Evolutionary conservation across 2,329 filamentous ascomycete genomes (phyloP).

Genomic region (Neocucurbitaria cava): DNA sequence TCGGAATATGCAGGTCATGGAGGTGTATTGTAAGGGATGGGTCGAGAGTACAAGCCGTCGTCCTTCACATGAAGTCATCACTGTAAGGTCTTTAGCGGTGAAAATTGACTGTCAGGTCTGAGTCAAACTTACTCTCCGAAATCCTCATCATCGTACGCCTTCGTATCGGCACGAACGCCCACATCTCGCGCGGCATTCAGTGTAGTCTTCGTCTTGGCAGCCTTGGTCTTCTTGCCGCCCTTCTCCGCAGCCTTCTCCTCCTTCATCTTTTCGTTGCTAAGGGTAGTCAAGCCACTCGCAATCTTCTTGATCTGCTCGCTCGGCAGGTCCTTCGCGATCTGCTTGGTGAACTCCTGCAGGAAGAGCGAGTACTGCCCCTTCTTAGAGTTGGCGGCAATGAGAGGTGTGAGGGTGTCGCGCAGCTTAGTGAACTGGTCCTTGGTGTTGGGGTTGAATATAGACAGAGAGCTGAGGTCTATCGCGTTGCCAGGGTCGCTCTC

Average conservation of each 20-base stretch:
- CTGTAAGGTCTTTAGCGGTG: slow-evolving; percentile 33
- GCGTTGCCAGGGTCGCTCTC: slow-evolving; percentile 76
- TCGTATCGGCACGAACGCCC: slow-evolving; percentile 69
- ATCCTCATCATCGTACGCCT: slow-evolving; percentile 80
- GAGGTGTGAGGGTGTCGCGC: slow-evolving; percentile 77
- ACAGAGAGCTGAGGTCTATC: slow-evolving; percentile 79
- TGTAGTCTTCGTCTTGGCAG: slow-evolving; percentile 90
- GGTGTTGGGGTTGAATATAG: slow-evolving; percentile 87
- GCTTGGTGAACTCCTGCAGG: slow-evolving; percentile 88
- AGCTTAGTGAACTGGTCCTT: slow-evolving; percentile 86
- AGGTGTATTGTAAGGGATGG: background rate
- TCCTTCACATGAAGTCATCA: slow-evolving; percentile 50
- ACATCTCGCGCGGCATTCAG: slow-evolving; percentile 71
- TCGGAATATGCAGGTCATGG: background rate
- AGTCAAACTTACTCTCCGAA: slow-evolving; percentile 79
- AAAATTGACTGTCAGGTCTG: too few relatives aligned
- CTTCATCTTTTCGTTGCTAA: slow-evolving; percentile 98
- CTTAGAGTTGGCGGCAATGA: slow-evolving; percentile 77
- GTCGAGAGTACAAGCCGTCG: background rate
- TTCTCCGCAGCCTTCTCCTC: slow-evolving; percentile 96
- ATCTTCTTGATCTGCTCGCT: slow-evolving; percentile 98
- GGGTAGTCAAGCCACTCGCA: slow-evolving; percentile 82
- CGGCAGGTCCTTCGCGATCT: slow-evolving; percentile 83
- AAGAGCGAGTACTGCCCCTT: slow-evolving; percentile 92
- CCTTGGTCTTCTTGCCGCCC: slow-evolving; percentile 95